Percentiles rank a stretch among this genome's conserved stretches.
These are phyloP conservation scores for Emericellopsis cladophorae DNA, from an alignment of 2,329 filamentous ascomycete species.

Conservation along the genomic window DNA sequence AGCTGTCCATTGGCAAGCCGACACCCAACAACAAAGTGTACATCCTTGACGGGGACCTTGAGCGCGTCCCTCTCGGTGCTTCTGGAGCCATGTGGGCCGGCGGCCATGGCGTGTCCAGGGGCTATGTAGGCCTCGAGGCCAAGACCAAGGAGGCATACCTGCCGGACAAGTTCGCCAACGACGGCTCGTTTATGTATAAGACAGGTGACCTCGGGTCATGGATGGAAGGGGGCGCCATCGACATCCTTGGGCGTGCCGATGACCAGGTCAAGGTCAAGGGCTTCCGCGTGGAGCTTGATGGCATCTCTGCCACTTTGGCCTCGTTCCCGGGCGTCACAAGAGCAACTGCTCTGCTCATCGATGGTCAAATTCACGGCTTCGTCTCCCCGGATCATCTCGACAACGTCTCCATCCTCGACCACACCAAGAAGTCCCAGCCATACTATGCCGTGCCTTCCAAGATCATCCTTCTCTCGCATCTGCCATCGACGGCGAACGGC, in stretches of 20 bases:
- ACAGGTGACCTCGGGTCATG: slow-evolving; percentile 8
- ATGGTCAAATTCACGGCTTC: slow-evolving; percentile 31
- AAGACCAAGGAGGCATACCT: slow-evolving; percentile 29
- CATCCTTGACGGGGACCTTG: slow-evolving; percentile 24
- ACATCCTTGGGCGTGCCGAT: slow-evolving; percentile 9
- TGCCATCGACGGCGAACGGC: slow-evolving; percentile 41
- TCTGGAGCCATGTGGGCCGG: slow-evolving; percentile 35
- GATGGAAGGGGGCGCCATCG: slow-evolving; percentile 6
- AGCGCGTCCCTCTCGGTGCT: slow-evolving; percentile 25
- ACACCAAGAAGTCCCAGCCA: slow-evolving; percentile 30
- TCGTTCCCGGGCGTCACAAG: slow-evolving; percentile 16
- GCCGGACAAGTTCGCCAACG: slow-evolving; percentile 24
- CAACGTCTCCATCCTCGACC: slow-evolving; percentile 21
- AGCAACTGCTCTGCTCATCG: slow-evolving; percentile 10
- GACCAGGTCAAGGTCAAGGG: slow-evolving; percentile 10
- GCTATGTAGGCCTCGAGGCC: slow-evolving; percentile 34
- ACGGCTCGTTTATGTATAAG: slow-evolving; percentile 35
- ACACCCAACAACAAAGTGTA: slow-evolving; percentile 37
- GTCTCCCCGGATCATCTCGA: slow-evolving; percentile 23
- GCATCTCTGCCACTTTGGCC: slow-evolving; percentile 15
- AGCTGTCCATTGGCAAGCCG: slow-evolving; percentile 31
- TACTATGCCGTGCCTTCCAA: slow-evolving; percentile 41
- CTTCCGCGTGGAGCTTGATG: slow-evolving; percentile 22
- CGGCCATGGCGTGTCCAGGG: slow-evolving; percentile 30
- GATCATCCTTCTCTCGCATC: slow-evolving; percentile 25